A percentile compares a stretch with the other conserved stretches of the same genome.
These are phyloP conservation scores for Vaccinium myrtillus DNA, from an alignment of 148 eudicot genomes.

Conservation along the genomic window DNA sequence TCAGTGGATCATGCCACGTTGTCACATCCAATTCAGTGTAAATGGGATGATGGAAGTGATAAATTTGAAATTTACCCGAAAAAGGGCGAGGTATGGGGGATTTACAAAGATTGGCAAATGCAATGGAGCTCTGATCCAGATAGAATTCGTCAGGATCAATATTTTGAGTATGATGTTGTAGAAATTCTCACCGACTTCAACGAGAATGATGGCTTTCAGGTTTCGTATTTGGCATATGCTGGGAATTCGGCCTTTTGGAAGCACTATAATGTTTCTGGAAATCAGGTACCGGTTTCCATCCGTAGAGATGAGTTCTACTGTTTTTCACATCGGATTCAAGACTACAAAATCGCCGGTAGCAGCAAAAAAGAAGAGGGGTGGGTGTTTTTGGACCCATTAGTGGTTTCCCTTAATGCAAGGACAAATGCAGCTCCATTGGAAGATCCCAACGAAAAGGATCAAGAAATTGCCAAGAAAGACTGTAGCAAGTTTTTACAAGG, in stretches of 20 bases:
- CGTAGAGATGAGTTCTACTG: neutral
- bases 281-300: neutral
- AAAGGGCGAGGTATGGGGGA: neutral
- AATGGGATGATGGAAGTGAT: neutral
- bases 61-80: neutral
- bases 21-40: neutral
- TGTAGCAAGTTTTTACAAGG: neutral
- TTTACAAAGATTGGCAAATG: neutral
- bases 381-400: neutral
- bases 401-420: neutral
- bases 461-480: neutral
- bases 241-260: neutral
- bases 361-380: neutral
- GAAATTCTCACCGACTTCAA: neutral
- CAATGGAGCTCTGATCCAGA: neutral
- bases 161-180: neutral
- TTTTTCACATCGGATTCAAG: neutral
- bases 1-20: neutral
- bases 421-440: neutral
- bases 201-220: neutral
- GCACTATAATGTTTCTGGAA: neutral
- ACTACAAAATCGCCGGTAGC: neutral
- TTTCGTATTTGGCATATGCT: neutral
- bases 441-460: neutral
- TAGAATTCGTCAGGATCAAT: neutral